These are phyloP conservation scores for Telfairia occidentalis DNA, from an alignment of 331 rosid genomes.

Conservation along the genomic window DNA sequence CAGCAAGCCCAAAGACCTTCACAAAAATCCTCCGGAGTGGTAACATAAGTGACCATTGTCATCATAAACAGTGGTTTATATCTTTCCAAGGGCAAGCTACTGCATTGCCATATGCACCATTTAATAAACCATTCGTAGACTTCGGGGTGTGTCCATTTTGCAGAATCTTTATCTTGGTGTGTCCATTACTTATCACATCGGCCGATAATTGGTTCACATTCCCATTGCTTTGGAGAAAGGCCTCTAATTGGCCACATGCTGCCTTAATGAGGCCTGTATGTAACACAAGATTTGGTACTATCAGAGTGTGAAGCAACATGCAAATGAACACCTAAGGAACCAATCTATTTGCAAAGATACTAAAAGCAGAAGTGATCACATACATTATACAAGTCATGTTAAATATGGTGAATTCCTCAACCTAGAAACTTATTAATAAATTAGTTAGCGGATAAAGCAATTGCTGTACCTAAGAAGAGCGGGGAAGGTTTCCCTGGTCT, in stretches of 20 bases:
- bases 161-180: not conserved
- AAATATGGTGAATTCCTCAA: not conserved
- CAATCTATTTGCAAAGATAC: not conserved
- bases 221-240: not conserved
- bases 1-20: slow-evolving; percentile 1
- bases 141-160: not conserved
- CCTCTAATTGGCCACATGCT: slow-evolving; percentile 5
- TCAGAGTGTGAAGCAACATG: not conserved
- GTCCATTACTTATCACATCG: not conserved
- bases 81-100: slow-evolving; percentile 7
- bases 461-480: slow-evolving; percentile 26
- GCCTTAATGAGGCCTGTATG: slow-evolving; percentile 8
- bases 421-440: not conserved
- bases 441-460: not conserved
- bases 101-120: slow-evolving; percentile 2
- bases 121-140: not conserved
- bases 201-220: not conserved
- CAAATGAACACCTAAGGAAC: not conserved
- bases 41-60: not conserved
- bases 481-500: slow-evolving; percentile 42
- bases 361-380: not conserved
- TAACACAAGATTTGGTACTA: not conserved
- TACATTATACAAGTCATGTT: not conserved
- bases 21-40: not conserved
- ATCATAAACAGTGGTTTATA: not conserved